phyloP scores from a whole-genome alignment of 1,139 yeast species.

The Debaryomyces sp. region DNA sequence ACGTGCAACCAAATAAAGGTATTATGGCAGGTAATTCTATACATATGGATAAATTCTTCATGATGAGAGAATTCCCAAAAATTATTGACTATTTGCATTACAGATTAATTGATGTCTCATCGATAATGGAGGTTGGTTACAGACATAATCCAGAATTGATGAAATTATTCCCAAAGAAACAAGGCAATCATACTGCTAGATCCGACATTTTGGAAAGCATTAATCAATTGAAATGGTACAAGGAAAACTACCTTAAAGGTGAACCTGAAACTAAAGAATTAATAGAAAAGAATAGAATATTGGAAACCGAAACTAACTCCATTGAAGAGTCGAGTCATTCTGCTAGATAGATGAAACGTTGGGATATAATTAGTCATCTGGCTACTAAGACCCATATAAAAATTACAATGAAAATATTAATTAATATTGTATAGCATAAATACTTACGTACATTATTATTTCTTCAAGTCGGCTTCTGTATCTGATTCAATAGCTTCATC shows the following conservation, averaged over 20 bases:
- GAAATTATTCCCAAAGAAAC: constrained; percentile 62
- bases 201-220: constrained; percentile 90
- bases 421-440: neutral
- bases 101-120: constrained; percentile 85
- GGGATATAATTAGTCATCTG: neutral
- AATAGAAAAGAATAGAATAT: constrained; percentile 12
- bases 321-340: neutral
- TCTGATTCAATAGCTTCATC: constrained; percentile 37
- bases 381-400: neutral
- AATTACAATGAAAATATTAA: neutral
- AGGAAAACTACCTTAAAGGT: constrained; percentile 58
- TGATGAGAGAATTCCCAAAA: constrained; percentile 80
- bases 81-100: constrained; percentile 76
- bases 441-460: neutral
- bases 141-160: constrained; percentile 74
- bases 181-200: constrained; percentile 78
- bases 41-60: constrained; percentile 87
- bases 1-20: constrained; percentile 57
- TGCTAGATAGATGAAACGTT: neutral
- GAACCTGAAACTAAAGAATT: constrained; percentile 23
- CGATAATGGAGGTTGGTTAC: constrained; percentile 75
- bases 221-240: constrained; percentile 77
- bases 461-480: constrained; percentile 9
- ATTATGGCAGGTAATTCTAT: constrained; percentile 89
- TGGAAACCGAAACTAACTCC: constrained; percentile 2